phyloP scores from a whole-genome alignment of 495 filamentous ascomycete species.

The Penicillium antarcticum region DNA sequence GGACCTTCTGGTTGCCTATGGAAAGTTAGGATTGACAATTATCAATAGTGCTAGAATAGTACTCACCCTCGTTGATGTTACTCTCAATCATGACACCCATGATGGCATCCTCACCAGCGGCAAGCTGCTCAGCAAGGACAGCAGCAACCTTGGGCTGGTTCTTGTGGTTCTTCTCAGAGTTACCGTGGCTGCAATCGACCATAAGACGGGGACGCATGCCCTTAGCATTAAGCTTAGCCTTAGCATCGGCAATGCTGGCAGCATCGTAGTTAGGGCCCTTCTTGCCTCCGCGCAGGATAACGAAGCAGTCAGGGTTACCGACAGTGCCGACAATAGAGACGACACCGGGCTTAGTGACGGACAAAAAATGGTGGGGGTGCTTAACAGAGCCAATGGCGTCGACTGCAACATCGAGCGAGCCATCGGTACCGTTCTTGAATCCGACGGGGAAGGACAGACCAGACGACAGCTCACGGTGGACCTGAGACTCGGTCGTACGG shows the following conservation, averaged over 20 bases:
- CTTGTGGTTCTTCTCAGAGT: slow-evolving; percentile 92
- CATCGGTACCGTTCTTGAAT: slow-evolving; percentile 99
- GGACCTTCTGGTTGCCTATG: slow-evolving; percentile 86
- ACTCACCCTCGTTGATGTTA: slow-evolving; percentile 84
- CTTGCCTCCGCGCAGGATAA: slow-evolving; percentile 92
- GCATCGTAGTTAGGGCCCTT: slow-evolving; percentile 92
- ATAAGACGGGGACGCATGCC: slow-evolving; percentile 75
- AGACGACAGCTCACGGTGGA: slow-evolving; percentile 92
- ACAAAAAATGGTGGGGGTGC: slow-evolving; percentile 96
- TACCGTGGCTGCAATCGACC: slow-evolving; percentile 98
- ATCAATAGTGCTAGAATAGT: neutral
- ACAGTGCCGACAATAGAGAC: slow-evolving; percentile 93
- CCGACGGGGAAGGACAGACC: slow-evolving; percentile 96
- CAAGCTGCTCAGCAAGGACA: slow-evolving; percentile 77
- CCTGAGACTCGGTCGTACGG: slow-evolving; percentile 90
- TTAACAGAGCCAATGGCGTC: slow-evolving; percentile 94
- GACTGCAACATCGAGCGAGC: slow-evolving; percentile 82
- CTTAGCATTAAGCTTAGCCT: slow-evolving; percentile 62
- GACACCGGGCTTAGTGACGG: slow-evolving; percentile 95
- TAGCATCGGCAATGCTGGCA: slow-evolving; percentile 73
- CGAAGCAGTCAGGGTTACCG: slow-evolving; percentile 98
- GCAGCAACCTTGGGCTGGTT: slow-evolving; percentile 96
- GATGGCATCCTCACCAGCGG: slow-evolving; percentile 76
- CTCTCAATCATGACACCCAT: slow-evolving; percentile 99
- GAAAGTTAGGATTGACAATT: slow-evolving; percentile 3